Evolutionary conservation across 2,329 filamentous ascomycete genomes (phyloP).

Genomic region (Aaosphaeria arxii): DNA sequence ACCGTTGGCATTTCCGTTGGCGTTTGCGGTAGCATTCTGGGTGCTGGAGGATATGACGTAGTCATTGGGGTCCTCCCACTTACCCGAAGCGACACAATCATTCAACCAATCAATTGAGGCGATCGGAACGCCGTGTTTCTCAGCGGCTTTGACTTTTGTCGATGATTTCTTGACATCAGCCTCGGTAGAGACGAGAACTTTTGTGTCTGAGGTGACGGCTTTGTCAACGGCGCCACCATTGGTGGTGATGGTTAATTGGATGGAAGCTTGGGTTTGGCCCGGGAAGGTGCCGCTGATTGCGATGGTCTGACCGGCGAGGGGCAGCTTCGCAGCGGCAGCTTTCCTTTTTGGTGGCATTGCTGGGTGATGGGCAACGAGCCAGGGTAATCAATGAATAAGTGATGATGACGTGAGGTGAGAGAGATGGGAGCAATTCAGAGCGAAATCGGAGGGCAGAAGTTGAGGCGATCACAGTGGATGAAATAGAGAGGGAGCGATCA

Average conservation of each 20-base stretch:
- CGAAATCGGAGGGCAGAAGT: neutral
- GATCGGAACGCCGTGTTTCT: conserved; percentile 50
- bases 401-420: neutral
- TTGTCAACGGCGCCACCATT: conserved; percentile 52
- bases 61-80: conserved; percentile 27
- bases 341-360: conserved; percentile 12
- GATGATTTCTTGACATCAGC: conserved; percentile 51
- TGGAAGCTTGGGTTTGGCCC: conserved; percentile 49
- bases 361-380: neutral
- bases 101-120: conserved; percentile 62
- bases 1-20: conserved; percentile 23
- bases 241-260: conserved; percentile 46
- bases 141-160: conserved; percentile 52
- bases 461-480: neutral
- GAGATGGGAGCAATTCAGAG: neutral
- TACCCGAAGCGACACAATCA: conserved; percentile 48
- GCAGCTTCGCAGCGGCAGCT: conserved; percentile 18
- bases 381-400: neutral
- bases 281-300: conserved; percentile 60
- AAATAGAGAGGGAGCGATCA: neutral
- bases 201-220: conserved; percentile 50
- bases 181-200: conserved; percentile 57
- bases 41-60: neutral
- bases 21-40: conserved; percentile 25
- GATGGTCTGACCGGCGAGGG: conserved; percentile 50